phyloP scores from a whole-genome alignment of 2,329 filamentous ascomycete genomes.

The Grosmannia penicillata region DNA sequence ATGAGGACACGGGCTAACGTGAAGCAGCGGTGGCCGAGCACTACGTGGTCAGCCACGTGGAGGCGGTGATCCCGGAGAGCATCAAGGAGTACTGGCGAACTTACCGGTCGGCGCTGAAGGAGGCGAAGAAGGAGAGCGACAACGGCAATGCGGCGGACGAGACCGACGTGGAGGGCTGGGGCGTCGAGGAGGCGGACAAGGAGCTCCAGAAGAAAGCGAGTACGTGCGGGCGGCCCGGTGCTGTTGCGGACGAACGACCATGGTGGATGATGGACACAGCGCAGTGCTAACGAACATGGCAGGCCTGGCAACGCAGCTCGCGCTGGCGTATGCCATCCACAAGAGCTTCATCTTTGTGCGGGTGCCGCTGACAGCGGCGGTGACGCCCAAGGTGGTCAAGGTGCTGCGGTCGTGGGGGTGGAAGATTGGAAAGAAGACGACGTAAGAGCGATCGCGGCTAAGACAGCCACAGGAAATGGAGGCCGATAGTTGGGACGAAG shows the following conservation, averaged over 20 bases:
- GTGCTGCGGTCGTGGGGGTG: constrained; percentile 77
- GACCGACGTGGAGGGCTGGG: constrained; percentile 40
- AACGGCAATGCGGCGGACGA: constrained; percentile 28
- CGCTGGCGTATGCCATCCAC: constrained; percentile 90
- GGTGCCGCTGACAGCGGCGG: constrained; percentile 80
- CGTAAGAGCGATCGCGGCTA: background rate
- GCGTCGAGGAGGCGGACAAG: constrained; percentile 48
- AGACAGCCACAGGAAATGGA: too few species aligned
- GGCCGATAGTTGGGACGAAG: too few species aligned
- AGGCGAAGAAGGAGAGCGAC: constrained; percentile 27
- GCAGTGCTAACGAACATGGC: background rate
- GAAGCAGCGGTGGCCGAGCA: constrained; percentile 46
- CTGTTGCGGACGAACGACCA: too few species aligned
- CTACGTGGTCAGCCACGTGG: constrained; percentile 44
- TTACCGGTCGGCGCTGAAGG: constrained; percentile 31
- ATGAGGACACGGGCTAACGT: constrained; percentile 1
- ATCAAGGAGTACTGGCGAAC: constrained; percentile 38
- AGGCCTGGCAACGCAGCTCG: constrained; percentile 67
- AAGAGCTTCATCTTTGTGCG: constrained; percentile 95
- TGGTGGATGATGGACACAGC: too few species aligned
- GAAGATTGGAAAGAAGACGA: constrained; percentile 67
- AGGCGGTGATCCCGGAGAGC: constrained; percentile 43
- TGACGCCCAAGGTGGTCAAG: constrained; percentile 88
- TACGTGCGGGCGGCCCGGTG: constrained; percentile 47
- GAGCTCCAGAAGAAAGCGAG: constrained; percentile 54